Base-by-base conservation (phyloP, 768 basidiomycete species). In the Auriscalpium microsporum region DNA sequence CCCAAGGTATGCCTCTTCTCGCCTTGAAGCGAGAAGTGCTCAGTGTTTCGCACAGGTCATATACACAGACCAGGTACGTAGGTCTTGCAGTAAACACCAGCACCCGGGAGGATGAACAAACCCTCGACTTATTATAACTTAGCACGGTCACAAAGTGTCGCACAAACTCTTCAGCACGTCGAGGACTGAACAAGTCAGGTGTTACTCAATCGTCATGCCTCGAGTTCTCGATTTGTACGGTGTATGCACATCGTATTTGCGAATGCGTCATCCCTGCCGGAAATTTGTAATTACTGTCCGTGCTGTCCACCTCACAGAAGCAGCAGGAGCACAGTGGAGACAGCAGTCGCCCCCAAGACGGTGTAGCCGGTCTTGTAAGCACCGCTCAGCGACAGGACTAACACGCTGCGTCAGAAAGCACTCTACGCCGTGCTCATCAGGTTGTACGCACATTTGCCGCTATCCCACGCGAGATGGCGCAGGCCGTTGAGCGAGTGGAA, bases 401-500 rank as follows among this genome's bases (percentile, higher is more conserved):
- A 54, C 10, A 50, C 14, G 45, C 46, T 10, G 45, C 8, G 56
- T 55, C 21, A 35, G 37, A 11, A 37, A 35, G 36, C 16, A 19
- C 46, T 50, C n/a, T 50, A 52, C 17, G 11, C 16, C 23, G 16
- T n/a, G 5, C 51, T 14, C 48, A 2, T 19, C 11, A 7, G 53
- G 48, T 23, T 52, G 57, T 28, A 56, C 94, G 62, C 64, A 97
- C 95, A 86, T 76, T 86, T 87, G 56, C 85, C 84, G 67, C 80
- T 71, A 72, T 97, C 95, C 95, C 95, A 98, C 36, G 72, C 69
- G 64, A 98, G 73, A 76, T 98, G 95, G 44, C 95, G 81, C 57
- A 97, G 58, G 4, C 95, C 95, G 71, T 97, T 97, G 70, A 83
- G 77, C 8, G 82, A 80, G 73, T 98, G 95, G 81, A 86, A 97